A percentile compares a stretch with the other conserved stretches of the same genome.
phyloP scores from a whole-genome alignment of 345 rosid genomes.

The Firmiana major region DNA sequence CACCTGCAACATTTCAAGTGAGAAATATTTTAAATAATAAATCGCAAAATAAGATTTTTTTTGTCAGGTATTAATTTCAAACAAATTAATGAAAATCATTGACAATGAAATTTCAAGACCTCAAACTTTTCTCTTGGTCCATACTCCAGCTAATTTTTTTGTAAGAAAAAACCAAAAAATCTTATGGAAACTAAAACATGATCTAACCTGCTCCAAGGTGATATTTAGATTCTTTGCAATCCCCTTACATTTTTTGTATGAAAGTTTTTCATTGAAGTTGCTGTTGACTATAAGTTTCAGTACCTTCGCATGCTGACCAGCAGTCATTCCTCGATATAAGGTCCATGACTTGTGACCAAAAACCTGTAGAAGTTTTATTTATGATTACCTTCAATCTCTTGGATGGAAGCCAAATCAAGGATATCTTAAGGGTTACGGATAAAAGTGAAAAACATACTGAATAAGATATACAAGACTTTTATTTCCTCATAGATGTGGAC shows the following conservation, averaged over 20 bases:
- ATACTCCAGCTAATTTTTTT: not conserved
- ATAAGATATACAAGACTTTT: not conserved
- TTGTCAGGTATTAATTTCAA: not conserved
- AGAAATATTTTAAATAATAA: not conserved
- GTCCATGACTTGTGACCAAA: conserved; percentile 65
- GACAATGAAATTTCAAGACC: not conserved
- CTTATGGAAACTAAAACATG: conserved; percentile 12
- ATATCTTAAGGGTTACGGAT: not conserved
- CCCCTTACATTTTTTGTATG: conserved; percentile 67
- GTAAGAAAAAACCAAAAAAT: not conserved
- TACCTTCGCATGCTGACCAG: conserved; percentile 69
- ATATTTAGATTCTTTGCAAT: conserved; percentile 74
- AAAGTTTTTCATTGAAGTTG: conserved; percentile 39
- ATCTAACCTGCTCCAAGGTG: conserved; percentile 68
- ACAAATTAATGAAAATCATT: not conserved
- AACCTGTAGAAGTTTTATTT: conserved; percentile 37
- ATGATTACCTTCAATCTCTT: not conserved
- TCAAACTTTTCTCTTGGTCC: not conserved
- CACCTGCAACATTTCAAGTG: conserved; percentile 47
- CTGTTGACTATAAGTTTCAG: conserved; percentile 37
- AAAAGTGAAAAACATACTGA: not conserved
- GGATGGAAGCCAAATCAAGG: not conserved
- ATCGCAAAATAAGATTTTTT: not conserved
- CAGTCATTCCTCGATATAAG: conserved; percentile 56
- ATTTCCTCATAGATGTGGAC: not conserved